Conservation (phyloP, 352 stramenopile genomes). For the Globisporangium iwayamae region DNA sequence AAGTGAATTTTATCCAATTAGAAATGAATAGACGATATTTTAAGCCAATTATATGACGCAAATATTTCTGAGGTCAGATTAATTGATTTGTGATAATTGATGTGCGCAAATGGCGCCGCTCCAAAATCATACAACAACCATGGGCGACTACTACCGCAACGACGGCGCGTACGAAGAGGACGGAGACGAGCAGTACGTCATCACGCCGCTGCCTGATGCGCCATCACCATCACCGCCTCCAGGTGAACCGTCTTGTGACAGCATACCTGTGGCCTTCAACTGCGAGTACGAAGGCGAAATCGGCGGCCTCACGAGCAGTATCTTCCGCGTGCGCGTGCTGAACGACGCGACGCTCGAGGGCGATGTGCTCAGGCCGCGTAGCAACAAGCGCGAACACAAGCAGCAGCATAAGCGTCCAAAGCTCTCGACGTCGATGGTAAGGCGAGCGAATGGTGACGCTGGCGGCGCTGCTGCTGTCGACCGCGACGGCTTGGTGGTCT, state of each 20-base stretch:
- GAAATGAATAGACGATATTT: not conserved
- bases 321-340: slow-evolving; percentile 40
- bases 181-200: slow-evolving; percentile 5
- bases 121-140: not conserved
- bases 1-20: not conserved
- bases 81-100: not conserved
- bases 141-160: not conserved
- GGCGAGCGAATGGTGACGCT: not conserved
- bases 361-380: slow-evolving; percentile 23
- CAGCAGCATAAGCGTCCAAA: slow-evolving; percentile 30
- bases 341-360: slow-evolving; percentile 34
- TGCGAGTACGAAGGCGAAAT: slow-evolving; percentile 48
- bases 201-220: slow-evolving; percentile 2
- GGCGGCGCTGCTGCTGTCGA: not conserved
- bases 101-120: not conserved
- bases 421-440: slow-evolving; percentile 1
- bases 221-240: not conserved
- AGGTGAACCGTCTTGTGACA: not conserved
- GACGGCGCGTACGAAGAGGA: not conserved
- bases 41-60: not conserved
- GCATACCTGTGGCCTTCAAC: slow-evolving; percentile 18
- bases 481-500: not conserved
- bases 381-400: not conserved
- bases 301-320: slow-evolving; percentile 34
- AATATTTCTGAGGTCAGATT: not conserved